Evolutionary conservation across 2,329 filamentous ascomycete species (phyloP).

Genomic region (Sclerotinia nivalis): DNA sequence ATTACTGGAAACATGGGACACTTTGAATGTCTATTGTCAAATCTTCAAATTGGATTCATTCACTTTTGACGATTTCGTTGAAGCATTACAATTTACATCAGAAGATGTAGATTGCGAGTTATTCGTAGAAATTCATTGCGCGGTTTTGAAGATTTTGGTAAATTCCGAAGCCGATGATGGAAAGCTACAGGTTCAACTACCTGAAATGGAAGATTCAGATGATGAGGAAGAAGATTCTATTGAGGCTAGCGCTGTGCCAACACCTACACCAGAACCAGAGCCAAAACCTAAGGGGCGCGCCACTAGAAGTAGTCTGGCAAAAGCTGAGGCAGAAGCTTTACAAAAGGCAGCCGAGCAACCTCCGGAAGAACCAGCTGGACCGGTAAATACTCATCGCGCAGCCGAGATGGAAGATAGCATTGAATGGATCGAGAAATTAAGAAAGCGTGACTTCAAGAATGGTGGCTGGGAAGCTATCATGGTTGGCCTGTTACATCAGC

Average conservation of each 20-base stretch:
- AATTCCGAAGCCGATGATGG: conserved; percentile 73
- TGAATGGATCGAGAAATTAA: conserved; percentile 83
- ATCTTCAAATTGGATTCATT: conserved; percentile 94
- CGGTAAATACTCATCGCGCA: conserved; percentile 63
- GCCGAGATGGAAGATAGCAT: conserved; percentile 72
- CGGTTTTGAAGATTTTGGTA: conserved; percentile 84
- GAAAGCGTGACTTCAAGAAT: conserved; percentile 79
- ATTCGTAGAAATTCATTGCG: conserved; percentile 87
- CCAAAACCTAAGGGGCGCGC: conserved; percentile 67
- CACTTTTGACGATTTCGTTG: conserved; percentile 93
- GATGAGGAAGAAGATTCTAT: conserved; percentile 69
- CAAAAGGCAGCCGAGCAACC: conserved; percentile 48
- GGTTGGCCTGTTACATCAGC: conserved; percentile 79
- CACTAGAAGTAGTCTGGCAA: conserved; percentile 83
- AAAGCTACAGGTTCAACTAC: conserved; percentile 75
- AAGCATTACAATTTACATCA: conserved; percentile 78
- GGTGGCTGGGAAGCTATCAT: conserved; percentile 93
- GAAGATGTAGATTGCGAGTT: conserved; percentile 77
- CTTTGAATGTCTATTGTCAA: conserved; percentile 95
- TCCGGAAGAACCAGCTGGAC: conserved; percentile 48
- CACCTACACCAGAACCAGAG: conserved; percentile 70
- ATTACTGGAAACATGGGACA: conserved; percentile 91
- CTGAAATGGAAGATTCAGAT: conserved; percentile 66
- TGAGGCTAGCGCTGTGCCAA: conserved; percentile 52
- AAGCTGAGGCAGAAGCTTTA: conserved; percentile 71